Base-by-base conservation (phyloP, 164 flowering plant genomes). In the Saururus chinensis region DNA sequence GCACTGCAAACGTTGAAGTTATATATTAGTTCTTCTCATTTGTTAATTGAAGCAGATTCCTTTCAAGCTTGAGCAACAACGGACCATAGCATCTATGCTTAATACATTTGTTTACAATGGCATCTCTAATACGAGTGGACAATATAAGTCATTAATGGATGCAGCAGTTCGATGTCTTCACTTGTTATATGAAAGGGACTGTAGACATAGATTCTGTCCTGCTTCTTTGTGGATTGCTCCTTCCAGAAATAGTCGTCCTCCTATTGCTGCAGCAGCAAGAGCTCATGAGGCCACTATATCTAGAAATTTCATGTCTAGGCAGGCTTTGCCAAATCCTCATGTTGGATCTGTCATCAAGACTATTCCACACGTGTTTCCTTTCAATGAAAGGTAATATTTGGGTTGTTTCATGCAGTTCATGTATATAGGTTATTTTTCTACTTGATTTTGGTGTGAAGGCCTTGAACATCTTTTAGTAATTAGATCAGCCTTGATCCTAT, bases 101-200 rank as follows among this genome's bases (percentile, higher is more conserved):
- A 95, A 95, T 74, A 88, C 97, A 13, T 66, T 91, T 13, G 99
- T 91, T 13, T 95, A 91, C 66, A 89, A 89, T 83, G 84, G 88
- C 60, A 66, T 89, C 55, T 77, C 80, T 53, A 74, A 75, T 40
- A 66, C 68, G 60, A 73, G 42, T 57, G 75, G 79, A 35, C 77
- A 77, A 59, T 66, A 74, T 73, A 75, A 66, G 68, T 66, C 82
- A 52, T 77, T 95, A 60, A 82, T 87, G 89, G 95, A 83, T 69
- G 83, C 88, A 68, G 88, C 97, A 40, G 73, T 81, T 63, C 85
- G 81, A 70, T 95, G 99, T 71, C 78, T 95, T 65, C 99, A 88
- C 75, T 68, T 91, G 70, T 64, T 95, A 69, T 91, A 95, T 80
- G 96, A 95, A 73, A 87, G 99, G 78, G 97, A 95, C 68, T 88